Base-by-base conservation (phyloP, 768 basidiomycete genomes). In the Collybia nuda region DNA sequence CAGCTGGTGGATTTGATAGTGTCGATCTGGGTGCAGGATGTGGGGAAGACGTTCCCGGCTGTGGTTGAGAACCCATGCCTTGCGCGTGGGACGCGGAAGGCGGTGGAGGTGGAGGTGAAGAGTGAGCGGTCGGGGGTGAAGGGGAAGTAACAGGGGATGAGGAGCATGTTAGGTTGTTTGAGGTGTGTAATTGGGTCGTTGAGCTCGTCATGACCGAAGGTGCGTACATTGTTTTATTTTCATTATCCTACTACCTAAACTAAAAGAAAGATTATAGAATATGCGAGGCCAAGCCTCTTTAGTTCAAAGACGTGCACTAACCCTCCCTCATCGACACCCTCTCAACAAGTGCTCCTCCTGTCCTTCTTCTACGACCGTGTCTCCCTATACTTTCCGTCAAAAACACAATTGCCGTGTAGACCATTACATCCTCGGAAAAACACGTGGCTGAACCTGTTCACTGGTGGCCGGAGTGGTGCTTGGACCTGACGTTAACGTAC, bases 301-400 rank as follows among this genome's bases (percentile, higher is more conserved):
- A 95, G 4, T 99, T 99, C 74, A 86, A 92, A 61, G 97, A 96
- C 11, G 93, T 97, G 22, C 98, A 98, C 71, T 97, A 99, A 66
- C 97, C 97, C 2, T 88, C 89, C 12, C 76, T 98, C 21, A 73
- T 89, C 51, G 90, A 96, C 54, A 86, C 91, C 88, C 1, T 69
- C 76, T 8, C 96, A 96, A 51, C 86, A 85, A 61, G 78, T 96
- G 54, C 81, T 96, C 22, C 82, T 96, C n/a, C 79, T 99, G 1
- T 97, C 94, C 21, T 99, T 98, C 78, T 99, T 98, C 73, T 97
- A 93, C 72, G 97, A 98, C 75, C 90, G 97, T 29, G 77, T 96
- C 51, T 70, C 77, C 22, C 96, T 94, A 0, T 81, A 98, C 52
- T 71, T 93, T 11, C 51, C 52, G n/a, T 35, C 49, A 1, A 47